phyloP scores from a whole-genome alignment of 768 basidiomycete species.

The Pleurotus sapidus region DNA sequence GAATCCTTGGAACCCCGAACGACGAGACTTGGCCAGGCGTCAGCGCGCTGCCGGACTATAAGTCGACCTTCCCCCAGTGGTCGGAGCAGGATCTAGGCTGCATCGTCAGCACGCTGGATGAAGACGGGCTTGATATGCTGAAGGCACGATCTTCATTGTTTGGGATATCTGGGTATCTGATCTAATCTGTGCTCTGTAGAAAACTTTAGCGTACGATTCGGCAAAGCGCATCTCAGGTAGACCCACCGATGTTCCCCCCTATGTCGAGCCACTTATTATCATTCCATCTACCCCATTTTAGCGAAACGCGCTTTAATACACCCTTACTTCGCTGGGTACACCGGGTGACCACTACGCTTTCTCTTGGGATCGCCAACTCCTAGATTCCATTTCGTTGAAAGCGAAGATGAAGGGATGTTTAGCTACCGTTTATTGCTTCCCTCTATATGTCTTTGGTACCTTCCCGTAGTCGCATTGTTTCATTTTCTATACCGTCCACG shows the following conservation, averaged over 20 bases:
- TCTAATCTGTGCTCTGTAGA: constrained; percentile 26
- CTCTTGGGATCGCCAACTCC: too few species aligned
- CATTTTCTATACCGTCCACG: too few species aligned
- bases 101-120: constrained; percentile 71
- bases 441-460: too few species aligned
- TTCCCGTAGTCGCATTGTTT: too few species aligned
- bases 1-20: constrained; percentile 91
- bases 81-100: constrained; percentile 65
- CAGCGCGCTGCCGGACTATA: constrained; percentile 87
- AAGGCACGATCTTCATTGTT: constrained; percentile 37
- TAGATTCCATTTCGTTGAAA: too few species aligned
- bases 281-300: constrained; percentile 38
- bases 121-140: constrained; percentile 76
- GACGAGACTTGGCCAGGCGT: constrained; percentile 94
- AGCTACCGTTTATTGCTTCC: too few species aligned
- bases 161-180: neutral
- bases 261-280: constrained; percentile 31
- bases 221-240: constrained; percentile 89
- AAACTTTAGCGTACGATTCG: constrained; percentile 82
- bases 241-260: neutral
- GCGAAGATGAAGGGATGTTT: too few species aligned
- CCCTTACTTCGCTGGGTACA: constrained; percentile 46
- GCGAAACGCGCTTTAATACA: constrained; percentile 56
- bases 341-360: constrained; percentile 16
- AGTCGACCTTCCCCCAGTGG: constrained; percentile 97